These are phyloP conservation scores for Fusarium avenaceum DNA, from an alignment of 2,329 filamentous ascomycete species.

Conservation along the genomic window DNA sequence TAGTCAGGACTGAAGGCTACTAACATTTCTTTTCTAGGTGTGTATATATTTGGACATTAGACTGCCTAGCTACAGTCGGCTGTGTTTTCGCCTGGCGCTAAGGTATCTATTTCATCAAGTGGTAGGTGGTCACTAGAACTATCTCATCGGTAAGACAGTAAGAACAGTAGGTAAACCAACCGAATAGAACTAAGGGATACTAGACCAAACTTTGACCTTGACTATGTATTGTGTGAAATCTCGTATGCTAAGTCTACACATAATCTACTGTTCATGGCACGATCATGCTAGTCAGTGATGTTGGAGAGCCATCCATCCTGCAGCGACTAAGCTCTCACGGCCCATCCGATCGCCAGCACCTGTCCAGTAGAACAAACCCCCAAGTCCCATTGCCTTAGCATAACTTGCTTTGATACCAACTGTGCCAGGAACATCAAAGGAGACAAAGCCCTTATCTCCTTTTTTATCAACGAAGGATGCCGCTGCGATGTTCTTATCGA, in stretches of 20 bases:
- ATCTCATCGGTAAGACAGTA: too few species aligned
- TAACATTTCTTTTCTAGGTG: not conserved
- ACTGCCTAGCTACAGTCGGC: not conserved
- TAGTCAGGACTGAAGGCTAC: not conserved
- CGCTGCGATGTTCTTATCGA: constrained; percentile 67
- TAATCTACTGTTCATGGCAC: not conserved
- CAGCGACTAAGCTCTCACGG: constrained; percentile 69
- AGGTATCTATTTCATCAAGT: not conserved
- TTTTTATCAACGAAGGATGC: constrained; percentile 67
- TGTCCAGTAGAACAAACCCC: constrained; percentile 78
- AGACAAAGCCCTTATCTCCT: constrained; percentile 66
- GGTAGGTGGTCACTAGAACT: not conserved
- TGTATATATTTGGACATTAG: not conserved
- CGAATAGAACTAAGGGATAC: constrained; percentile 4
- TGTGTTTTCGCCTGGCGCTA: not conserved
- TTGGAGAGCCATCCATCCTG: constrained; percentile 67
- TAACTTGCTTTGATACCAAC: constrained; percentile 73
- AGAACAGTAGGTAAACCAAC: not conserved
- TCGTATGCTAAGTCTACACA: not conserved
- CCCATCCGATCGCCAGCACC: constrained; percentile 70
- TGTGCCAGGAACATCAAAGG: constrained; percentile 73
- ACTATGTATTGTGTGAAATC: not conserved
- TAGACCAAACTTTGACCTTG: not conserved
- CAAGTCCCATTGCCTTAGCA: constrained; percentile 66
- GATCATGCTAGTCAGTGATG: not conserved